Conservation (phyloP, 2,329 filamentous ascomycete species). For the Aureobasidium sp. region DNA sequence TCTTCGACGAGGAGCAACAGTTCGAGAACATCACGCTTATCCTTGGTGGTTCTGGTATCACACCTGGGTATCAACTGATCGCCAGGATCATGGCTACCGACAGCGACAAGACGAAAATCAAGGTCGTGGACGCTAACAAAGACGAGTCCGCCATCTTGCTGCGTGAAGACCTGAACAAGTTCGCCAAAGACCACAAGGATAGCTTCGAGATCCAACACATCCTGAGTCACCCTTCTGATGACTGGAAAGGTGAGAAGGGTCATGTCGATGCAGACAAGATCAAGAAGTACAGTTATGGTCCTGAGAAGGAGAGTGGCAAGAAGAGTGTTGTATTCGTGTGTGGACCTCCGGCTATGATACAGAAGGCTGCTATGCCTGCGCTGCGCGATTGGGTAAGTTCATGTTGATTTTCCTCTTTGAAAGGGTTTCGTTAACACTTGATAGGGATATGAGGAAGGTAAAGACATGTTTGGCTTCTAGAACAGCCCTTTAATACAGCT, state of each 20-base stretch:
- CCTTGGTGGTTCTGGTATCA: constrained; percentile 46
- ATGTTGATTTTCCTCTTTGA: too few relatives aligned
- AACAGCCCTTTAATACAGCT: too few relatives aligned
- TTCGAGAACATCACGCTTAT: constrained; percentile 44
- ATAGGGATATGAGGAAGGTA: constrained; percentile 40
- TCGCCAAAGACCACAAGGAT: constrained; percentile 33
- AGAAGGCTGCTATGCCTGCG: constrained; percentile 44
- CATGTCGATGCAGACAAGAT: constrained; percentile 39
- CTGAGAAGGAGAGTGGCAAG: constrained; percentile 28
- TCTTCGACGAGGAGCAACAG: constrained; percentile 35
- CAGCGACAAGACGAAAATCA: constrained; percentile 34
- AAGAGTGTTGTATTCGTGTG: constrained; percentile 42
- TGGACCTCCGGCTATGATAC: constrained; percentile 46
- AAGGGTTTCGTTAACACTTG: too few relatives aligned
- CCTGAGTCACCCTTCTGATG: constrained; percentile 38
- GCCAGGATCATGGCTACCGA: constrained; percentile 34
- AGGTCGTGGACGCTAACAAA: constrained; percentile 45
- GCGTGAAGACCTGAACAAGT: constrained; percentile 35
- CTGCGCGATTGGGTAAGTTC: constrained; percentile 35
- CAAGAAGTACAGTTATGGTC: constrained; percentile 37
- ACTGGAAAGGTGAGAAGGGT: constrained; percentile 42
- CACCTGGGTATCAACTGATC: constrained; percentile 46
- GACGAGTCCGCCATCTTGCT: constrained; percentile 43
- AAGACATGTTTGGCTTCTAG: constrained; percentile 41
- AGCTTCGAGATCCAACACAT: constrained; percentile 43